Percentiles rank a stretch among this genome's conserved stretches.
phyloP scores from a whole-genome alignment of 495 filamentous ascomycete species.

The Tuber umbilicatum region DNA sequence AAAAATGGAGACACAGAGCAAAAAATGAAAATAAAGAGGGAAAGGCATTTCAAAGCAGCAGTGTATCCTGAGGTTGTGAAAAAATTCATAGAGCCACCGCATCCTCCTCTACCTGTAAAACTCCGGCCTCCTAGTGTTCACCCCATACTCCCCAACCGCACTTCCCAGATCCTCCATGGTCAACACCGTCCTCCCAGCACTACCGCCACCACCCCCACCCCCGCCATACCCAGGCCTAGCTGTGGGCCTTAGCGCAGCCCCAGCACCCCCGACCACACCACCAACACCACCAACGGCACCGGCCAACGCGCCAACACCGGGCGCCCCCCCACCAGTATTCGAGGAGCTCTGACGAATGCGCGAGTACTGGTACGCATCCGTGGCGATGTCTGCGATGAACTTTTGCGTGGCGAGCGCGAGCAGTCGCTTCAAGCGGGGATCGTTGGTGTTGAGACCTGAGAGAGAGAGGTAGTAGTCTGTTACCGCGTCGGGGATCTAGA shows the following conservation, averaged over 20 bases:
- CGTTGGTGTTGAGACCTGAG: slow-evolving; percentile 82
- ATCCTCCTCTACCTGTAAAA: slow-evolving; percentile 72
- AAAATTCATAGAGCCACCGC: neutral
- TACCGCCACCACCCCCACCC: slow-evolving; percentile 82
- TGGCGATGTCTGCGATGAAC: slow-evolving; percentile 94
- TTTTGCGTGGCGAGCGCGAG: slow-evolving; percentile 95
- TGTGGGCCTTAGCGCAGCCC: slow-evolving; percentile 66
- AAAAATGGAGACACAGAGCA: neutral
- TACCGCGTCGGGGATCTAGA: slow-evolving; percentile 91
- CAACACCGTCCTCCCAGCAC: slow-evolving; percentile 84
- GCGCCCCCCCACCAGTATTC: slow-evolving; percentile 68
- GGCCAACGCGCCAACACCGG: slow-evolving; percentile 58
- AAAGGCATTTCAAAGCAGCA: neutral
- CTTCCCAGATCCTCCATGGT: slow-evolving; percentile 99
- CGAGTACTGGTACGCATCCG: slow-evolving; percentile 94
- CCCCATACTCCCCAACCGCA: slow-evolving; percentile 94
- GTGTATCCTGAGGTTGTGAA: neutral
- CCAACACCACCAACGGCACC: slow-evolving; percentile 64
- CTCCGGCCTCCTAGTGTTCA: slow-evolving; percentile 92
- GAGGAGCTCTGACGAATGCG: slow-evolving; percentile 86
- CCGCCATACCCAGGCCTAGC: slow-evolving; percentile 80
- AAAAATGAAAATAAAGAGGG: neutral
- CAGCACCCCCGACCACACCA: slow-evolving; percentile 52
- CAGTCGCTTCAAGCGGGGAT: slow-evolving; percentile 80
- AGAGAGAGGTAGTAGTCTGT: slow-evolving; percentile 96